Conservation (phyloP, 805 yeast genomes). For the Lachancea meyersii region DNA sequence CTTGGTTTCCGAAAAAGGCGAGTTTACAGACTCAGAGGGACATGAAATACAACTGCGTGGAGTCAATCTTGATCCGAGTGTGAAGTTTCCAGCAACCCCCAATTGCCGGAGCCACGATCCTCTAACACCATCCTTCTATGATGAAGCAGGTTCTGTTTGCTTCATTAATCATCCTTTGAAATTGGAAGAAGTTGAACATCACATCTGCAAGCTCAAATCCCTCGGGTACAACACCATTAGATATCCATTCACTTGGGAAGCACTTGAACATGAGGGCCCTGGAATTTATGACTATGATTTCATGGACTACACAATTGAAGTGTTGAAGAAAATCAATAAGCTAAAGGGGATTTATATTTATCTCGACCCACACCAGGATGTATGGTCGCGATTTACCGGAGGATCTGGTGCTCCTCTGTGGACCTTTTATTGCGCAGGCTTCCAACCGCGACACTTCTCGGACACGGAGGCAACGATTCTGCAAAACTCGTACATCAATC, state of each 20-base stretch:
- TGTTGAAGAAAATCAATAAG: slow-evolving; percentile 49
- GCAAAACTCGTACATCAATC: slow-evolving; percentile 48
- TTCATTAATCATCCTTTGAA: slow-evolving; percentile 82
- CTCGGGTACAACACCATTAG: slow-evolving; percentile 81
- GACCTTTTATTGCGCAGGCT: slow-evolving; percentile 86
- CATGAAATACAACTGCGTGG: slow-evolving; percentile 66
- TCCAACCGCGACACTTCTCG: slow-evolving; percentile 68
- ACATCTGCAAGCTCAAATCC: slow-evolving; percentile 61
- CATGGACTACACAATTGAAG: slow-evolving; percentile 58
- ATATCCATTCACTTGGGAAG: slow-evolving; percentile 84
- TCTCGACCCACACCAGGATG: slow-evolving; percentile 90
- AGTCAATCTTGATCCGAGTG: slow-evolving; percentile 69
- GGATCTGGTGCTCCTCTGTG: slow-evolving; percentile 94
- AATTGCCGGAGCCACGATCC: slow-evolving; percentile 36
- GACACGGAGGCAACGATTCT: slow-evolving; percentile 73
- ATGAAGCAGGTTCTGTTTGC: slow-evolving; percentile 67
- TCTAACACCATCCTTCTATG: slow-evolving; percentile 41
- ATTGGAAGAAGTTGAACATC: slow-evolving; percentile 61
- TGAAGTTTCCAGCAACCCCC: slow-evolving; percentile 65
- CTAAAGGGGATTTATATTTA: slow-evolving; percentile 74
- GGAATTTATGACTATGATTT: slow-evolving; percentile 73
- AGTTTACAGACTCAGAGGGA: slow-evolving; percentile 51
- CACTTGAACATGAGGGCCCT: slow-evolving; percentile 84
- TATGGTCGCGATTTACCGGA: slow-evolving; percentile 83
- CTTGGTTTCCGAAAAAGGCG: slow-evolving; percentile 43